Evolutionary conservation across 805 yeast genomes (phyloP), one percentile per base, ranked within the genome.

Genomic region (Metschnikowia corniflorae): DNA sequence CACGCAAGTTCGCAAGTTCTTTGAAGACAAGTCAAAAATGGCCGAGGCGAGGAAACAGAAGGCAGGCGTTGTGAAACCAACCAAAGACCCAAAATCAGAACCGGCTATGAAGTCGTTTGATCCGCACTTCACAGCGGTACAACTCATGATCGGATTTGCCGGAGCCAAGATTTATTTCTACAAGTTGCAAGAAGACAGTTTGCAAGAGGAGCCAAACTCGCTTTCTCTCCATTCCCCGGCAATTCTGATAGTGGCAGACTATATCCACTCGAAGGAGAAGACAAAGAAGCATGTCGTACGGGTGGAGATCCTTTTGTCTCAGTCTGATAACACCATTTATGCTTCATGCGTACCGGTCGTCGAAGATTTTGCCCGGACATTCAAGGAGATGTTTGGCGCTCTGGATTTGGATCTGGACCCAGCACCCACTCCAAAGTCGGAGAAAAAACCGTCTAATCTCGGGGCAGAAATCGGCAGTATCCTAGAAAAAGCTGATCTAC

Each of bases 301-400:
- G 15, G 58, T 73, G 18, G 84, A 82, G 39, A 64, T 82, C 1
- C 57, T 71, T 7, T 77, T 85, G 8, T 74, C 85, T 13, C 71
- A 86, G 1, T 85, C 96, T 0, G 77, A 76, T 33, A 93, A 93
- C 51, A 71, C 71, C 0, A 50, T 93, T 3, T 73, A 74, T 39
- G 77, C 96, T 0, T 65, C 78, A 0, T 86, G 95, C 57, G 87
- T 87, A 23, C 95, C 96, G 0, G 81, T 86, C 5, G 51, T 87
- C 3, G 56, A 68, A 27, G 93, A 82, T 37, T 64, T 87, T 34
- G 61, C 71, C 10, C 61, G 66, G 12, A 71, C 79, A 9, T 44
- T 75, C 24, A 73, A 75, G 46, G 55, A 60, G 8, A 65, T 78
- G 55, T 66, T 82, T 57, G 62, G 61, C 8, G n/a, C 38, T 26